Evolutionary conservation across 2,329 filamentous ascomycete genomes (phyloP).

Genomic region (Emmonsiellopsis sp.): DNA sequence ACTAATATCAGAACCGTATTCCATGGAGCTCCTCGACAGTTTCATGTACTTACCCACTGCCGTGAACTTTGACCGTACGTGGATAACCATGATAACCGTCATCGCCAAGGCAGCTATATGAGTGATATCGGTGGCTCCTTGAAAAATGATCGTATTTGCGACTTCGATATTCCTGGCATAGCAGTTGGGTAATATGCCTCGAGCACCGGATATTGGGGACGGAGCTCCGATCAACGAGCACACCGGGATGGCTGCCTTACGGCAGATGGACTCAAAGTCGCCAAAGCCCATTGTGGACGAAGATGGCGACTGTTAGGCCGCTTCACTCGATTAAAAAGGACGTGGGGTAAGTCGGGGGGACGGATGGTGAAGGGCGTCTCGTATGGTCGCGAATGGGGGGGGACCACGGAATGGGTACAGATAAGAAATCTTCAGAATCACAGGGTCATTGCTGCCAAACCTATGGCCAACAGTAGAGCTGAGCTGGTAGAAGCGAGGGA

Average conservation of each 20-base stretch:
- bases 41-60: constrained; percentile 64
- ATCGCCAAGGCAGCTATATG: constrained; percentile 86
- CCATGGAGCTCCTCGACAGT: not conserved
- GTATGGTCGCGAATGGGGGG: not conserved
- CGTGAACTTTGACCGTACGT: constrained; percentile 95
- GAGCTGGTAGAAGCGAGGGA: not conserved
- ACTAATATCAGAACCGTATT: constrained; percentile 6
- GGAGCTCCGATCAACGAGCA: constrained; percentile 72
- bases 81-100: constrained; percentile 95
- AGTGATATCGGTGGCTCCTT: constrained; percentile 81
- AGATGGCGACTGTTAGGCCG: not conserved
- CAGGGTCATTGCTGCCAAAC: not conserved
- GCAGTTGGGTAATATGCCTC: constrained; percentile 80
- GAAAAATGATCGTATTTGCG: constrained; percentile 97
- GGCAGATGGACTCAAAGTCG: constrained; percentile 80
- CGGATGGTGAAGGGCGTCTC: constrained; percentile 7
- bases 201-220: constrained; percentile 53
- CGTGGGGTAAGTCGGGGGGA: constrained; percentile 13
- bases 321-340: constrained; percentile 1
- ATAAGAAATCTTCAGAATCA: not conserved
- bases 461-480: not conserved
- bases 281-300: constrained; percentile 71
- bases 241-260: constrained; percentile 73
- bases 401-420: not conserved
- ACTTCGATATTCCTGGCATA: constrained; percentile 92